Evolutionary conservation across 1,139 yeast species (phyloP), one percentile per base, ranked within the genome.

Genomic region (Blastobotrys niveus): DNA sequence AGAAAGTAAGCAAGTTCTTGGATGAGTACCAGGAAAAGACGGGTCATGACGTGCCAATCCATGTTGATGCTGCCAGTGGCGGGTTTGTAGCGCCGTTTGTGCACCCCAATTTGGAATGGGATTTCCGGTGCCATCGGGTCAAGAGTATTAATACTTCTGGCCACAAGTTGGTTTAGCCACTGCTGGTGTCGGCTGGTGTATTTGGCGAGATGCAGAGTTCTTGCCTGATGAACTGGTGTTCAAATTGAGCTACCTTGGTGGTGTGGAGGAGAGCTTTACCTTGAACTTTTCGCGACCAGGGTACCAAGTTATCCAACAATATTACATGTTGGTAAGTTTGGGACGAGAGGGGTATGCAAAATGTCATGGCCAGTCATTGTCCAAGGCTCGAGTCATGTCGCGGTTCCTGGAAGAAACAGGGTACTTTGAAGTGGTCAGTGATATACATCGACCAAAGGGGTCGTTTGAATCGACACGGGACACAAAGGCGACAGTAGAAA

Each of bases 11-110:
- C 36, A 63, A 74, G 15, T 66, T 82, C 21, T 71, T 88, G 51
- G 91, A 83, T 61, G 77, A 80, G 46, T 74, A 77, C 53, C 80
- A 88, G 61, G 64, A 70, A 50, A 82, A 84, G 60, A 79, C 74
- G 5, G 94, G 95, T 2, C 54, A 70, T 50, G 76, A 75, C 56
- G 67, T 85, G 43, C 87, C 93, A 46, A 87, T 88, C 59, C 96
- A 88, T 61, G 93, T 88, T 32, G 96, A 88, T 63, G 96, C 93
- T 52, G 96, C 96, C 1, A 78, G 88, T 36, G 96, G 96, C 47
- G 96, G 83, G 1, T 79, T 88, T 60, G 77, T 86, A 31, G 94
- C 94, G 2, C 95, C 96, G 17, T 84, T 88, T 59, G 65, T 79
- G 24, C 82, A 73, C 62, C 94, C 95, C 5, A 74, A 79, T 25